Percentiles rank a stretch among this genome's conserved stretches.
Evolutionary conservation across 1,284 basidiomycete genomes (phyloP).

Genomic region (Tremellales sp.): DNA sequence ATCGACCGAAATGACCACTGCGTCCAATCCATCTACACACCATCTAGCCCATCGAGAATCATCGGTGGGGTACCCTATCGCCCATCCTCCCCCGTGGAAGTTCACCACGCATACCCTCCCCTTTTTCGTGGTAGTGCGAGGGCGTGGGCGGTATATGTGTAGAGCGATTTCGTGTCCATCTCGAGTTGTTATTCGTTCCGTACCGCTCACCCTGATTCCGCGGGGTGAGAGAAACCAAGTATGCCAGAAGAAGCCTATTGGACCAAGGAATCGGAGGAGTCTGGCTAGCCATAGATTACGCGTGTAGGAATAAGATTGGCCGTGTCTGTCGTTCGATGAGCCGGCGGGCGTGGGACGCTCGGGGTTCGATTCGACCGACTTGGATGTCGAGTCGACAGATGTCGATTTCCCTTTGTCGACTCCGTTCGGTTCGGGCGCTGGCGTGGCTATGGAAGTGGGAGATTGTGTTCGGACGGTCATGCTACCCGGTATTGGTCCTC

Average conservation of each 20-base stretch:
- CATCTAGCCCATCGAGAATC: slow-evolving; percentile 19
- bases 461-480: no score
- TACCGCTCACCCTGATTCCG: background rate
- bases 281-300: background rate
- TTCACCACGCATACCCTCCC: slow-evolving; percentile 9
- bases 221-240: background rate
- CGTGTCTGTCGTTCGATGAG: no score
- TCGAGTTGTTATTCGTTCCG: background rate
- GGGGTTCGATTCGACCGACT: no score
- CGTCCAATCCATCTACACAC: slow-evolving; percentile 11
- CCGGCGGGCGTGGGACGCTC: no score
- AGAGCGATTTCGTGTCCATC: slow-evolving; percentile 9
- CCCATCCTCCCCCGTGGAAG: slow-evolving; percentile 32
- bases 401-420: no score
- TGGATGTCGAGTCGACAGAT: no score
- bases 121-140: background rate
- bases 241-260: background rate
- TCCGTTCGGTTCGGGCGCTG: no score
- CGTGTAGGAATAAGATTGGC: no score
- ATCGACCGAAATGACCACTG: slow-evolving; percentile 39
- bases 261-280: background rate
- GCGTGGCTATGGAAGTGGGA: no score
- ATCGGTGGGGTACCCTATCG: slow-evolving; percentile 23
- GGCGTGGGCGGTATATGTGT: slow-evolving; percentile 13
- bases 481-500: no score